phyloP scores from a whole-genome alignment of 2,329 filamentous ascomycete species.

The Dothistroma septosporum region DNA sequence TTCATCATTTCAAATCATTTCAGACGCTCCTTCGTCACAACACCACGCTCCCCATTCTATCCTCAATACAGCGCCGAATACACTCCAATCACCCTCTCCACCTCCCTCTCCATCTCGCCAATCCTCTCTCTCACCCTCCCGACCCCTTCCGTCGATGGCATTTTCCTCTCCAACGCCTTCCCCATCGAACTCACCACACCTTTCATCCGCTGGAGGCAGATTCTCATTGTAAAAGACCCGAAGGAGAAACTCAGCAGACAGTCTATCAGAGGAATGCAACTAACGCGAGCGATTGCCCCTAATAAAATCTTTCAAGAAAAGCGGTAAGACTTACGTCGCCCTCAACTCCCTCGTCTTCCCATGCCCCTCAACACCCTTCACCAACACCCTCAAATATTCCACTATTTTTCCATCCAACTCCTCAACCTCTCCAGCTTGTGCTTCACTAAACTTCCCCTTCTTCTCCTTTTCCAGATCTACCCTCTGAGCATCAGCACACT shows the following conservation, averaged over 20 bases:
- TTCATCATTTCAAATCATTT: no score
- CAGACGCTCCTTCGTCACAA: no score
- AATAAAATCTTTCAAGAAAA: no score
- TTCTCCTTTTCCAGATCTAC: no score
- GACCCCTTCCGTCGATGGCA: not conserved
- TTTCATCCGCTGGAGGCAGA: not conserved
- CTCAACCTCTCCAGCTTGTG: not conserved
- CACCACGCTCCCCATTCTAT: no score
- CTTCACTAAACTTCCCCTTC: no score
- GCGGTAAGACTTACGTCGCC: not conserved
- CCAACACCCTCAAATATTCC: not conserved
- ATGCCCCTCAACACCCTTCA: not conserved
- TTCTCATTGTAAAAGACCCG: not conserved
- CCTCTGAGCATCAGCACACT: no score
- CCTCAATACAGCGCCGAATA: not conserved
- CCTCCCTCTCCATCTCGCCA: not conserved
- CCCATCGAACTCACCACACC: not conserved
- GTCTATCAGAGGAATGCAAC: no score
- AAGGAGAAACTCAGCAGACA: no score
- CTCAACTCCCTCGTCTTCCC: not conserved
- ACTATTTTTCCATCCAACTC: not conserved
- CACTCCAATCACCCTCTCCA: not conserved
- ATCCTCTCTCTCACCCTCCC: not conserved
- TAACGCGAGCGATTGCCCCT: no score
- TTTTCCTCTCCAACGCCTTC: not conserved